phyloP scores from a whole-genome alignment of 2,329 filamentous ascomycete genomes.

The Cordyceps cateniannulata region DNA sequence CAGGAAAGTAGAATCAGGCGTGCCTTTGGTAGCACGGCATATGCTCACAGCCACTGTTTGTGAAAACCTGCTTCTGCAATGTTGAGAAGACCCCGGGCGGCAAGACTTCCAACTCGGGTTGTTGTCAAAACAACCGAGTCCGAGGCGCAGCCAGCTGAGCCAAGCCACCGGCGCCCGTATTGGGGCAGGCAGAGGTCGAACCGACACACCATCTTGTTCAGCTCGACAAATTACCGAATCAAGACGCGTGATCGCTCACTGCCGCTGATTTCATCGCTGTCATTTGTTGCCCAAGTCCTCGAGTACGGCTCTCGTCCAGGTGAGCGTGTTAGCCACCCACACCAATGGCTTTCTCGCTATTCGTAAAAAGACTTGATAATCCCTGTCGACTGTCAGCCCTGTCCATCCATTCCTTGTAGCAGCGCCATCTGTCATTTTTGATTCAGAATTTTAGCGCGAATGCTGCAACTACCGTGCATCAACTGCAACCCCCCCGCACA shows the following conservation, averaged over 20 bases:
- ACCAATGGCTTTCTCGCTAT: neutral
- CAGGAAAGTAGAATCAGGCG: too few relatives aligned
- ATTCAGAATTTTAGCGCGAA: neutral
- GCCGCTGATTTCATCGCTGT: neutral
- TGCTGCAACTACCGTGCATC: slow-evolving; percentile 4
- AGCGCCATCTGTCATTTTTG: neutral
- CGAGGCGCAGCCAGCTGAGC: neutral
- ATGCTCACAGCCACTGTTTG: neutral
- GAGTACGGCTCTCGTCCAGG: neutral
- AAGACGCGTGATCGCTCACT: neutral
- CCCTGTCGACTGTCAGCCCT: neutral
- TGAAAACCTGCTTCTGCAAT: neutral
- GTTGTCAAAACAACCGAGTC: neutral
- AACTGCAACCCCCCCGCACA: neutral
- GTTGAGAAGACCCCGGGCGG: neutral
- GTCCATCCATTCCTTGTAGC: too few relatives aligned
- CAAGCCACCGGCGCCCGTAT: neutral
- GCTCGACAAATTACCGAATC: neutral
- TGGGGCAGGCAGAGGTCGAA: neutral
- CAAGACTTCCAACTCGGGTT: neutral
- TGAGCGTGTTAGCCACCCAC: too few relatives aligned
- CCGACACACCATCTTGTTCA: neutral
- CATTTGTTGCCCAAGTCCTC: neutral
- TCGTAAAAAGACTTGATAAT: too few relatives aligned
- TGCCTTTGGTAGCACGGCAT: too few relatives aligned